Evolutionary conservation across 2,329 filamentous ascomycete species (phyloP).

Genomic region (Aspergillus ochraceus): DNA sequence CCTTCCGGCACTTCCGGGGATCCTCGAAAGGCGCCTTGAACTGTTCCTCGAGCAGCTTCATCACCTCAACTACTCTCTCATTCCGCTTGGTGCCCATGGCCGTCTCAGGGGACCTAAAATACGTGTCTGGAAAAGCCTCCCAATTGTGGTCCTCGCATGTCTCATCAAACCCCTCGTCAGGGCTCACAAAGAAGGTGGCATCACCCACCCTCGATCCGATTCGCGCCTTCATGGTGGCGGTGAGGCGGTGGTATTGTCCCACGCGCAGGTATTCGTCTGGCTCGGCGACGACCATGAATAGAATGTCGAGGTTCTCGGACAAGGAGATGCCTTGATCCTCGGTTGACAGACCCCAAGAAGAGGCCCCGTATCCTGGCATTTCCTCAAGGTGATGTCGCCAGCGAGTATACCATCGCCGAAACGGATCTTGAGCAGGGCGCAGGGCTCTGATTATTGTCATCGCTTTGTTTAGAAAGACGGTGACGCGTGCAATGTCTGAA

Average conservation of each 20-base stretch:
- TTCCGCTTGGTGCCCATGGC: background rate
- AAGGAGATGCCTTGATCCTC: slow-evolving; percentile 5
- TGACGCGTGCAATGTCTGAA: slow-evolving; percentile 23
- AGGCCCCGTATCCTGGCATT: slow-evolving; percentile 17
- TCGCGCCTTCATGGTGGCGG: background rate
- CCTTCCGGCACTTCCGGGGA: too few species aligned
- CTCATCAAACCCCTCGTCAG: background rate
- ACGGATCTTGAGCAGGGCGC: background rate
- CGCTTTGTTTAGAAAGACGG: slow-evolving; percentile 20
- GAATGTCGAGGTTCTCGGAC: slow-evolving; percentile 2
- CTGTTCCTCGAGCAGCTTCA: background rate
- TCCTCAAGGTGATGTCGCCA: slow-evolving; percentile 7
- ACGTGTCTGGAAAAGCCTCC: background rate
- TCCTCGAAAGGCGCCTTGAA: background rate
- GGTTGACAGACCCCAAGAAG: slow-evolving; percentile 16
- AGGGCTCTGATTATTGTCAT: background rate
- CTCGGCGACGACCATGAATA: slow-evolving; percentile 19
- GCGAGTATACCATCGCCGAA: slow-evolving; percentile 8
- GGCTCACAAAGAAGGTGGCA: background rate
- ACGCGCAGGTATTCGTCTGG: slow-evolving; percentile 16
- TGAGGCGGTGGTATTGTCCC: slow-evolving; percentile 4
- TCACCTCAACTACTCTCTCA: background rate
- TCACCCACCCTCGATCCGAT: background rate
- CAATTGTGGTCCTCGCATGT: background rate
- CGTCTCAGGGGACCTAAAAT: background rate